Base-by-base conservation (phyloP, 2,329 filamentous ascomycete genomes). In the Arthroderma sp. region DNA sequence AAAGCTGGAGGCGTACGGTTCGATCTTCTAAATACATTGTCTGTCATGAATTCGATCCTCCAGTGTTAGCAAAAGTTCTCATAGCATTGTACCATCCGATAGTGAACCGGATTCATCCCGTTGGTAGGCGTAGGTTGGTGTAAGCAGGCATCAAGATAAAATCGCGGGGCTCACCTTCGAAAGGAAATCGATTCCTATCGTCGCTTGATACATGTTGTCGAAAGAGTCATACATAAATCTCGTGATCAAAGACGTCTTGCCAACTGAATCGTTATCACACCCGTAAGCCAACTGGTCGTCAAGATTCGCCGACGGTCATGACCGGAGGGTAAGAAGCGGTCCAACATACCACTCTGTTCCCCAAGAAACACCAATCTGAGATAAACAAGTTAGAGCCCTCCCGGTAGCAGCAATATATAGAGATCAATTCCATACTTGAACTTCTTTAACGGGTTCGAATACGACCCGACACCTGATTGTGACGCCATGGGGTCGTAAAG, bases 221-320 rank as follows among this genome's bases (percentile, higher is more conserved):
- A 98, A 98, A 40, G 91, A 96, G 69, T 98, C 91, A 75, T 98
- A 98, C 91, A 98, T 98, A 74, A 98, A 98, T 53, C 91, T 82
- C 54, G 91, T 98, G 65, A 98, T 98, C 57, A 98, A 72, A 50
- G 91, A 98, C 30, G 91, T 98, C 73, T 98, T 98, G 63, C 91
- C 91, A 58, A 98, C 91, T 96, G 64, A 50, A 46, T 33, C 11
- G 39, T 22, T 22, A 22, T 22, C 15, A 22, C 15, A 22, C 49
- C 40, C 36, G 43, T 47, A 36, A 49, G 37, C 49, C 38, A 42
- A 39, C 28, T 39, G 42, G 11, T 7, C 10, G 34, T 45, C 45
- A 34, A 38, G 36, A 22, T 22, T 22, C 15, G 15, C 15, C 15
- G 15, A 22, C 15, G 3, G 29, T 42, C 50, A 28, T 32, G 31